Conservation (phyloP, 768 basidiomycete species). For the Lyophyllum shimeji region DNA sequence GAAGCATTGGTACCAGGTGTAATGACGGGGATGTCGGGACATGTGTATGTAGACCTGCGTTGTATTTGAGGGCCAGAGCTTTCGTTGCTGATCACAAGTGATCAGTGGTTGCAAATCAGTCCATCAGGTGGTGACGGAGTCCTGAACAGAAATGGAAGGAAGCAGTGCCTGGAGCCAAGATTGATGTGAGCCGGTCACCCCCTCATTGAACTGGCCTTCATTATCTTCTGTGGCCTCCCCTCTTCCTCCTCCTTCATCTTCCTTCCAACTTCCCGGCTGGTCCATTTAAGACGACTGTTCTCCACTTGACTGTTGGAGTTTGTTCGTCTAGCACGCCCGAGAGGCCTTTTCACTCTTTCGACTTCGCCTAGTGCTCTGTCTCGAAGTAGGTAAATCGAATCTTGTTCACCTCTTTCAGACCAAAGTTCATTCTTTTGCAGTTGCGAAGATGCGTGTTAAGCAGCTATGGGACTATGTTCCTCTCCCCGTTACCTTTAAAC, state of each 20-base stretch:
- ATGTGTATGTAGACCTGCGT: constrained; percentile 6
- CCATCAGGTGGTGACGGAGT: constrained; percentile 15
- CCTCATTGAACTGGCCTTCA: not conserved
- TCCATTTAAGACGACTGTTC: constrained; percentile 25
- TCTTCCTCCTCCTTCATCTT: constrained; percentile 23
- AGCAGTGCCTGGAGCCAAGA: constrained; percentile 13
- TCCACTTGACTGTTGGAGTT: constrained; percentile 24
- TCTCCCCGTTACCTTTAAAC: constrained; percentile 33
- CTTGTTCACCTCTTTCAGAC: not conserved
- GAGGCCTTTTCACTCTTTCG: constrained; percentile 37
- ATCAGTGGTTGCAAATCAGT: not conserved
- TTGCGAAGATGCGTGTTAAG: constrained; percentile 22
- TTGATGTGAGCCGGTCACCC: constrained; percentile 22
- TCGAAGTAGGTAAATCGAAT: constrained; percentile 5
- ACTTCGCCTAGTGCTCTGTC: constrained; percentile 1
- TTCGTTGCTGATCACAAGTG: not conserved
- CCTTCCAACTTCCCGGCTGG: constrained; percentile 26
- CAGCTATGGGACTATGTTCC: constrained; percentile 35
- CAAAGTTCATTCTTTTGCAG: not conserved
- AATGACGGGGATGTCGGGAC: constrained; percentile 15
- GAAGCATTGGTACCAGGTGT: constrained; percentile 70
- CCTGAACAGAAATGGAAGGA: not conserved
- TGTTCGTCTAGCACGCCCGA: constrained; percentile 32
- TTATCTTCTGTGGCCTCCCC: constrained; percentile 3
- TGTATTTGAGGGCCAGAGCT: not conserved